phyloP scores from a whole-genome alignment of 495 filamentous ascomycete genomes.

The Neurospora tetraspora region DNA sequence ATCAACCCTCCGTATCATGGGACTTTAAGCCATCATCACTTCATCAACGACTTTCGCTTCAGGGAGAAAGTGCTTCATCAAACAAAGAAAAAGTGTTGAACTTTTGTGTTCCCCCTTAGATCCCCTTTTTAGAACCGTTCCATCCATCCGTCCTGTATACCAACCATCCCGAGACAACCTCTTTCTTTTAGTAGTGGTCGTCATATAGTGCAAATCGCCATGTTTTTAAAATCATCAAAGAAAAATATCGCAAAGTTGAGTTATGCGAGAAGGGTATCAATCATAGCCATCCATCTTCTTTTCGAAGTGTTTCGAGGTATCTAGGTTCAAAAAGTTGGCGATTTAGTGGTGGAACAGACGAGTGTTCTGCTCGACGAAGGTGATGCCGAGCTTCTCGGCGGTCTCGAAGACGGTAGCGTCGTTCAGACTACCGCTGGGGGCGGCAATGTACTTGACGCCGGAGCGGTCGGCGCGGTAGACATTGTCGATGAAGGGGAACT shows the following conservation, averaged over 20 bases:
- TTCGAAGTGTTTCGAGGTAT: not conserved
- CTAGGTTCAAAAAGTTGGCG: not conserved
- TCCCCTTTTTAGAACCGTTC: not conserved
- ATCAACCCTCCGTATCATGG: not conserved
- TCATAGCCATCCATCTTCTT: not conserved
- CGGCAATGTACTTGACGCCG: conserved; percentile 91
- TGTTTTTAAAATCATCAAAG: not conserved
- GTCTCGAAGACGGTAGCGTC: conserved; percentile 80
- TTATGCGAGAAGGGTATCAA: not conserved
- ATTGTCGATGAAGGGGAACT: conserved; percentile 99
- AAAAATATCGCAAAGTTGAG: not conserved
- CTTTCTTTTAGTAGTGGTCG: conserved; percentile 1
- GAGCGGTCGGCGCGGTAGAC: conserved; percentile 81
- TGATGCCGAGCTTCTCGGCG: conserved; percentile 85
- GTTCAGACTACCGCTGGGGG: conserved; percentile 88
- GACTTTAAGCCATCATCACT: not conserved
- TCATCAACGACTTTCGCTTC: not conserved
- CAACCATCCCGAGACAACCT: not conserved
- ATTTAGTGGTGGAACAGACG: conserved; percentile 82
- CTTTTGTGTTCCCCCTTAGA: conserved; percentile 5
- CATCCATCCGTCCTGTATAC: not conserved
- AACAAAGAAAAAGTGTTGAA: conserved; percentile 13
- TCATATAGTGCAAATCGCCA: conserved; percentile 3
- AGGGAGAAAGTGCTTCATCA: not conserved
- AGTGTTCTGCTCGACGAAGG: conserved; percentile 80